Evolutionary conservation across 2,329 filamentous ascomycete species (phyloP).

Genomic region (Venturia aucupariae): DNA sequence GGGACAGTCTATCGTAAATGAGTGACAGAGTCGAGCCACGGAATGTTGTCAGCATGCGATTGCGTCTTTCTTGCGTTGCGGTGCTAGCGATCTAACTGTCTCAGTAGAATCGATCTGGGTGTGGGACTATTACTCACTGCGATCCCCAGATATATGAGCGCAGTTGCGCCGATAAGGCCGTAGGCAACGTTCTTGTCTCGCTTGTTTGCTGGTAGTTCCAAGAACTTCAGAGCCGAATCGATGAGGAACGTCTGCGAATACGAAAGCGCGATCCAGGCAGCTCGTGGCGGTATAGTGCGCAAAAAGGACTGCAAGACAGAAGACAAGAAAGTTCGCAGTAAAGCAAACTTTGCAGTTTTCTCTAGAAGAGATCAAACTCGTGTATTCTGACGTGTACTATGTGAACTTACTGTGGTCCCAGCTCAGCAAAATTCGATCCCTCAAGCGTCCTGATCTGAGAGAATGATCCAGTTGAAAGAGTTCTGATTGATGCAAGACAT

Average conservation of each 20-base stretch:
- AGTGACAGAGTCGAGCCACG: constrained; percentile 6
- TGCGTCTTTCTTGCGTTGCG: not conserved
- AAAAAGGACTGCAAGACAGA: not conserved
- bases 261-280: not conserved
- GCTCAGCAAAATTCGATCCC: not conserved
- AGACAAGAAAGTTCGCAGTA: not conserved
- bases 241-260: constrained; percentile 7
- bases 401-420: constrained; percentile 4
- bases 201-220: not conserved
- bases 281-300: not conserved
- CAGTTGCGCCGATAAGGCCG: not conserved
- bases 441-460: not conserved
- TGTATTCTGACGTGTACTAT: too few relatives aligned
- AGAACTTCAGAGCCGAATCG: not conserved
- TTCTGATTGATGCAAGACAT: not conserved
- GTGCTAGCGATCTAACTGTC: not conserved
- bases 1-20: not conserved
- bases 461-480: not conserved
- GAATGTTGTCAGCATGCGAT: constrained; percentile 5
- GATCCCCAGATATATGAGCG: not conserved
- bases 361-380: too few relatives aligned
- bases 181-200: not conserved
- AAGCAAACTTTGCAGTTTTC: not conserved
- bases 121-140: not conserved
- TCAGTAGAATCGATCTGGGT: not conserved